Base-by-base conservation (phyloP, 2,329 filamentous ascomycete genomes). In the Stachybotrys chlorohalonatus region DNA sequence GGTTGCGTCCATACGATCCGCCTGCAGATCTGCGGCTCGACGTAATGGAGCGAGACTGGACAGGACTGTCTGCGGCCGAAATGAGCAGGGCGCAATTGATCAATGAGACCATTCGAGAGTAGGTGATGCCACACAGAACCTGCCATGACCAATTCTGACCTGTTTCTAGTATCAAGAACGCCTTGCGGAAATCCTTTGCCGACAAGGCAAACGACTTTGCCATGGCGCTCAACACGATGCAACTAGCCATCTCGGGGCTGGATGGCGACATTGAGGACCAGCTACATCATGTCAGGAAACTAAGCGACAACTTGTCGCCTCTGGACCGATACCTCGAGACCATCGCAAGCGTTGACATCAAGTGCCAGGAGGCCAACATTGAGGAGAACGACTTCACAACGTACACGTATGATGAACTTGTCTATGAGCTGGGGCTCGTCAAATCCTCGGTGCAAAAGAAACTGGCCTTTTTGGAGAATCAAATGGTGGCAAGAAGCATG, bases 321-420 rank as follows among this genome's bases (percentile, higher is more conserved):
- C 79, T 99, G n/a, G 91, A 96, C 63, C 83, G 89, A 57, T 99
- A 95, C 68, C 80, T 99, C 47, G 85, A 90, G 59, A 89, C 90
- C 59, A 96, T 99, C 66, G 89, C 85, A 13, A 84, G 83, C 11
- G 81, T 97, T 51, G 92, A 96, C 66, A 83, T 84, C 59, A 90
- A 96, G 72, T 99, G 94, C 68, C 82, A 86, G 57, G 93, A 97
- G 75, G 94, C 94, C 58, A 97, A 99, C 69, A 96, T 99, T 59
- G 94, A 99, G 71, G 94, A 99, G 66, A 99, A 99, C 71, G 94
- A 99, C 75, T 97, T 94, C 70, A 99, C 94, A n/a, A 97, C 93
- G 8, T 97, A 97, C 73, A 96, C 93, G 9, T 94, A 97, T 69
- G 94, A 99, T 67, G 94, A 99, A 72, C 80, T 99, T 47, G 85